Base-by-base conservation (phyloP, 2,329 filamentous ascomycete genomes). In the Monosporascus sp. region DNA sequence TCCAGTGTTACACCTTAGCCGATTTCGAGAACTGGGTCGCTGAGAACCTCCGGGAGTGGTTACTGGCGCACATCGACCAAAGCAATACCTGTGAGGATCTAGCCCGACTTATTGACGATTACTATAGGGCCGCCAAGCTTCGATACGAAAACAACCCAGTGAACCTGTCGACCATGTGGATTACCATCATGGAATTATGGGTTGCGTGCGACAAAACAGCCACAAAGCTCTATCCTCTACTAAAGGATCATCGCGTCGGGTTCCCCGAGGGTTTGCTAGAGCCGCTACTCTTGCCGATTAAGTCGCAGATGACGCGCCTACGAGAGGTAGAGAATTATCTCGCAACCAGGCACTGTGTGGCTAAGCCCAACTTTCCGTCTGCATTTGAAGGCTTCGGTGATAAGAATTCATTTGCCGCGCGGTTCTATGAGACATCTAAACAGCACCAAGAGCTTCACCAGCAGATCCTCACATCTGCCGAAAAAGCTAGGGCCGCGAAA, bases 151-250 rank as follows among this genome's bases (percentile, higher is more conserved):
- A 49, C 0, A 71, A 74, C 2, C 77, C 82, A 0, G 74, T 79
- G 54, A 67, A 65, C 0, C 59, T 70, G 0, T 87, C 84, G 0
- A 55, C 75, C 5, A 84, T 85, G 77, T 53, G 83, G 3, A 70
- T 87, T 0, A 80, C 76, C 0, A 59, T 80, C 0, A 58, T 83
- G 3, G 81, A 86, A 51, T 63, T 87, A 0, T 87, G 84, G 84
- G 62, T 81, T 7, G 78, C 78, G 0, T 74, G 77, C 35, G 83
- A 87, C 55, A 76, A 69, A 49, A 26, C 48, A 50, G 48, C n/a
- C 11, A 28, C 17, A 26, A 11, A 28, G 4, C 14, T 50, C 9
- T 22, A 50, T 38, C 37, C 48, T 37, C 22, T 54, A 9, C 49
- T 54, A 6, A 5, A 11, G 8, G 52, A 54, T 17, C 41, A 54